These are phyloP conservation scores for Xylaria sp. DNA, from an alignment of 2,329 filamentous ascomycete species.

Conservation along the genomic window DNA sequence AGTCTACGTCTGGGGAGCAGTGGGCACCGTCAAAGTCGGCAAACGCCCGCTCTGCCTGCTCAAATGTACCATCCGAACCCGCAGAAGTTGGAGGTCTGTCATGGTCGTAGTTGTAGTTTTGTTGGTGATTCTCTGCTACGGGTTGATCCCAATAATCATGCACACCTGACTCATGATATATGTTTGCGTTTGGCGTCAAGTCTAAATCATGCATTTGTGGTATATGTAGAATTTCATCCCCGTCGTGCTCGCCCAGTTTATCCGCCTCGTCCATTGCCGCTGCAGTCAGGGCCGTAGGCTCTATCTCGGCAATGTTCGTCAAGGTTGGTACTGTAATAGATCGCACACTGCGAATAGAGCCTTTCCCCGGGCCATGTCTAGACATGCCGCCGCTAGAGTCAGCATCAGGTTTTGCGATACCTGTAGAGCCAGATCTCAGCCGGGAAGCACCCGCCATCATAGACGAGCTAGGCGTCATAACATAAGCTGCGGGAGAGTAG, in stretches of 20 bases:
- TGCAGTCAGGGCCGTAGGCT: conserved; percentile 57
- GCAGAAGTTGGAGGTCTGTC: conserved; percentile 56
- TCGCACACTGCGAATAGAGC: conserved; percentile 56
- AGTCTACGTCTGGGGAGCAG: conserved; percentile 61
- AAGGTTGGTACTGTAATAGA: conserved; percentile 56
- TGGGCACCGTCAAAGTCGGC: conserved; percentile 84
- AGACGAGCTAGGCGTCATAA: conserved; percentile 71
- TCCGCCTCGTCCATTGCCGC: conserved; percentile 62
- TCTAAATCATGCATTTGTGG: conserved; percentile 37
- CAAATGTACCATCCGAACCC: conserved; percentile 65
- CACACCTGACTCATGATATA: conserved; percentile 32
- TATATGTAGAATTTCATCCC: conserved; percentile 43
- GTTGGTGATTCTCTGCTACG: conserved; percentile 29
- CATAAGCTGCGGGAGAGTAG: conserved; percentile 70
- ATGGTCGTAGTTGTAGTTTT: conserved; percentile 31
- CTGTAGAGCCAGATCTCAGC: conserved; percentile 60
- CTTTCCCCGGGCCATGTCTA: conserved; percentile 61
- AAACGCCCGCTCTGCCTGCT: conserved; percentile 71
- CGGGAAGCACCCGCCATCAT: conserved; percentile 56
- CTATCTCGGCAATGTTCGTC: conserved; percentile 63
- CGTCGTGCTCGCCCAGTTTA: conserved; percentile 44
- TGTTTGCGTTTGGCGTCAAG: conserved; percentile 38
- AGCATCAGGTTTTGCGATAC: conserved; percentile 49
- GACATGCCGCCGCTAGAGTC: conserved; percentile 50
- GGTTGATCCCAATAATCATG: conserved; percentile 42